phyloP scores from a whole-genome alignment of 768 basidiomycete species.

The Termitomyces sp. region DNA sequence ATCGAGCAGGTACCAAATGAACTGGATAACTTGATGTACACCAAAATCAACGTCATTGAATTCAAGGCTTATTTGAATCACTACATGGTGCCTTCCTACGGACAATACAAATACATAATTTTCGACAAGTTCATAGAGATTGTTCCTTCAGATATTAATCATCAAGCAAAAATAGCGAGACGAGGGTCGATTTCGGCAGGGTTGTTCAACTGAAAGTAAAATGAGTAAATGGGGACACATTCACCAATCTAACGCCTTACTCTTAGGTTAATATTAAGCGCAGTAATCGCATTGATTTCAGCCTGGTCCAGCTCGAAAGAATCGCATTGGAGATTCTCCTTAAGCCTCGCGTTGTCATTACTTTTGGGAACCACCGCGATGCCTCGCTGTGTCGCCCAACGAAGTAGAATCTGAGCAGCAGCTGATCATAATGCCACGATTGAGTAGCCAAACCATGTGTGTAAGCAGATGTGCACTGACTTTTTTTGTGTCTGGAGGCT shows the following conservation, averaged over 20 bases:
- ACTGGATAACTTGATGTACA: constrained; percentile 34
- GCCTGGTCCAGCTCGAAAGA: constrained; percentile 46
- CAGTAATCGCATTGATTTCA: constrained; percentile 52
- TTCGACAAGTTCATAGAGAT: neutral
- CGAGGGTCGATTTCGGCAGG: constrained; percentile 63
- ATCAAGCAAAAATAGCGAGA: constrained; percentile 66
- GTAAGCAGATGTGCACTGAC: constrained; percentile 23
- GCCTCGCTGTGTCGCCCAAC: constrained; percentile 75
- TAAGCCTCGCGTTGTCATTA: constrained; percentile 38
- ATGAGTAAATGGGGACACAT: constrained; percentile 5
- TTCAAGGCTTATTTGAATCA: neutral
- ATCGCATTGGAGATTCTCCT: constrained; percentile 40
- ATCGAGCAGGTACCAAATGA: too few relatives aligned
- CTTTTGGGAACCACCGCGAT: constrained; percentile 77
- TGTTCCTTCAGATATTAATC: neutral
- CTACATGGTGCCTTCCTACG: neutral
- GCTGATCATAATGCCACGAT: constrained; percentile 25
- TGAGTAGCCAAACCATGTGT: neutral
- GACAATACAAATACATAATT: constrained; percentile 1
- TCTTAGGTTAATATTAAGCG: constrained; percentile 57
- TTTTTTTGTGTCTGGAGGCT: constrained; percentile 47
- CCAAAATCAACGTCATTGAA: constrained; percentile 22
- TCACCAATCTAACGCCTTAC: constrained; percentile 29
- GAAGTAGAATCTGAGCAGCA: constrained; percentile 66
- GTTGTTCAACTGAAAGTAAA: constrained; percentile 52